phyloP scores from a whole-genome alignment of 2,329 filamentous ascomycete genomes.

The Pyricularia sp. region DNA sequence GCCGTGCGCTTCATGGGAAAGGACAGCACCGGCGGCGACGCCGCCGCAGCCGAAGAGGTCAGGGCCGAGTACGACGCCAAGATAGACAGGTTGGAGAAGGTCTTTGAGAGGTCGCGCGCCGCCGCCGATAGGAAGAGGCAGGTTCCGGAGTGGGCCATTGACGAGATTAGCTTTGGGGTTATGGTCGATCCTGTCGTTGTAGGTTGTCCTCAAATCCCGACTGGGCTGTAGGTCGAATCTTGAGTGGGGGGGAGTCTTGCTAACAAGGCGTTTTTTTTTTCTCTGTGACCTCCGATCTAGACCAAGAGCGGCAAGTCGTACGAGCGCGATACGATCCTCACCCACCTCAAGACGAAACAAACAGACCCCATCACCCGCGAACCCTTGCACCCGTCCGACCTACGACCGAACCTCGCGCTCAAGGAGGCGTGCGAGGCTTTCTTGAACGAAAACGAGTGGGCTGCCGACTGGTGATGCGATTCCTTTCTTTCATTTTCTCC shows the following conservation, averaged over 20 bases:
- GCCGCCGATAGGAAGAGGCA: slow-evolving; percentile 34
- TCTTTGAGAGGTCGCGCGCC: slow-evolving; percentile 39
- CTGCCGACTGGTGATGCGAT: slow-evolving; percentile 64
- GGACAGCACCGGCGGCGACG: slow-evolving; percentile 18
- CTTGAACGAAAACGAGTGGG: slow-evolving; percentile 77
- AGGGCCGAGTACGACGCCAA: slow-evolving; percentile 33
- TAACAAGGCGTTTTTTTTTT: neutral
- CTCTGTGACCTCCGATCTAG: slow-evolving; percentile 17
- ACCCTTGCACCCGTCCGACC: slow-evolving; percentile 51
- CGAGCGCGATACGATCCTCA: slow-evolving; percentile 71
- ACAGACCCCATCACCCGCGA: slow-evolving; percentile 79
- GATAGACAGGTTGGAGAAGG: slow-evolving; percentile 26
- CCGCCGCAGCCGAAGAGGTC: slow-evolving; percentile 26
- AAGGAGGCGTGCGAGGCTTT: slow-evolving; percentile 74
- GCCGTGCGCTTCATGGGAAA: slow-evolving; percentile 11
- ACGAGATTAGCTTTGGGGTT: slow-evolving; percentile 61
- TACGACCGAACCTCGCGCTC: slow-evolving; percentile 71
- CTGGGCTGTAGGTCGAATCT: neutral
- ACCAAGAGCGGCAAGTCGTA: slow-evolving; percentile 85
- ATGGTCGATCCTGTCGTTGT: slow-evolving; percentile 59
- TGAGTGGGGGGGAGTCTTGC: neutral
- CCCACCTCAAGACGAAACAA: slow-evolving; percentile 63
- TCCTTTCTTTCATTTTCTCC: neutral
- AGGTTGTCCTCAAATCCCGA: slow-evolving; percentile 11
- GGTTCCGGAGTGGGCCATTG: slow-evolving; percentile 64